These are phyloP conservation scores for Isabelozyma heimii DNA, from an alignment of 805 yeast genomes.

Conservation along the genomic window DNA sequence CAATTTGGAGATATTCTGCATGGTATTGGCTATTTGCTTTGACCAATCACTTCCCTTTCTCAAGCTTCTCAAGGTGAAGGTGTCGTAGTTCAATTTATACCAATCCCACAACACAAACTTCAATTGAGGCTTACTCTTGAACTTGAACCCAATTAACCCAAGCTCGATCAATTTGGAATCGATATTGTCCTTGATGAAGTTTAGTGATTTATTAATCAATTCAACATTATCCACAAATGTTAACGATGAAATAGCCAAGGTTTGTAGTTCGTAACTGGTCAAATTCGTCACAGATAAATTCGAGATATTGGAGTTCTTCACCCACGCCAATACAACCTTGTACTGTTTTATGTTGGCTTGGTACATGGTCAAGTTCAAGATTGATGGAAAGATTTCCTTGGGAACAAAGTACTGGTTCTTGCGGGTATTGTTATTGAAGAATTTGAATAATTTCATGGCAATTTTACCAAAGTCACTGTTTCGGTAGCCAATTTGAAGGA, in stretches of 20 bases:
- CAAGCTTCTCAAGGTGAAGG: conserved; percentile 49
- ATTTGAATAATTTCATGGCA: conserved; percentile 41
- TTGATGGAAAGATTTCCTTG: conserved; percentile 43
- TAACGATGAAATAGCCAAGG: conserved; percentile 53
- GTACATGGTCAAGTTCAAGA: conserved; percentile 41
- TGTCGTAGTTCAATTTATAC: conserved; percentile 51
- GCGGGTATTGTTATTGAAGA: conserved; percentile 46
- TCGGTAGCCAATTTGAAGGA: conserved; percentile 39
- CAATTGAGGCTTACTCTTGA: conserved; percentile 27
- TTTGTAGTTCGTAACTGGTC: conserved; percentile 43
- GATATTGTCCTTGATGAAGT: conserved; percentile 55
- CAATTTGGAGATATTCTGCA: conserved; percentile 39
- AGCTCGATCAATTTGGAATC: conserved; percentile 54
- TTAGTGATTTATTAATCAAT: conserved; percentile 51
- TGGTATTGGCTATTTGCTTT: conserved; percentile 45
- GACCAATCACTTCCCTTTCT: conserved; percentile 45
- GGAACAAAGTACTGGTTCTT: conserved; percentile 50
- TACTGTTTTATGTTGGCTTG: conserved; percentile 48
- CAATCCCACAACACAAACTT: conserved; percentile 50
- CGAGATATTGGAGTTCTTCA: conserved; percentile 48
- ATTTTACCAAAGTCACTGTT: conserved; percentile 25
- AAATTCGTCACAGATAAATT: conserved; percentile 36
- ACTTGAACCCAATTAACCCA: conserved; percentile 53
- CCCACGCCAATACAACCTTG: conserved; percentile 55
- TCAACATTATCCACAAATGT: conserved; percentile 48